phyloP scores from a whole-genome alignment of 2,329 filamentous ascomycete species.

The Talaromyces sp. region DNA sequence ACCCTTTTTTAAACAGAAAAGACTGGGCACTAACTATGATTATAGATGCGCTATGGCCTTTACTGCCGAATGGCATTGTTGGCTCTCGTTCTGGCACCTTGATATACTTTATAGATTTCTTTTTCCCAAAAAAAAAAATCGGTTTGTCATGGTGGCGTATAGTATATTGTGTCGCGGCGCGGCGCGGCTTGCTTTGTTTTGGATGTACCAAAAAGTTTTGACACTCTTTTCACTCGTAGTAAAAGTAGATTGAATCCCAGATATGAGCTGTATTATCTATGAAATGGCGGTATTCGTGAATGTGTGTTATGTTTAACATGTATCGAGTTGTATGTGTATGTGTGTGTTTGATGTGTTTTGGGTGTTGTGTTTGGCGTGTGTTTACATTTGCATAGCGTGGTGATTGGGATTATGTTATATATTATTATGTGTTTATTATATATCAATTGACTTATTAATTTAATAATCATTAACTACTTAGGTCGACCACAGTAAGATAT shows the following conservation, averaged over 20 bases:
- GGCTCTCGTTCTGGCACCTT: constrained; percentile 76
- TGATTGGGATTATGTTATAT: background rate
- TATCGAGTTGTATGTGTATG: background rate
- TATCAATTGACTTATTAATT: background rate
- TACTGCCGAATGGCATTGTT: constrained; percentile 98
- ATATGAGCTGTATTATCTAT: constrained; percentile 11
- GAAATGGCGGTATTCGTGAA: constrained; percentile 3
- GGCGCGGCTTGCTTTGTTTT: background rate
- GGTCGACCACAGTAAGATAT: constrained; percentile 18
- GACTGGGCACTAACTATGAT: constrained; percentile 37
- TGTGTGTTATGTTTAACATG: constrained; percentile 8
- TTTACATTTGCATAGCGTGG: constrained; percentile 9
- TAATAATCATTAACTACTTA: constrained; percentile 14
- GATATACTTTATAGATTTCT: constrained; percentile 8
- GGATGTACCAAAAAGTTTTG: constrained; percentile 11
- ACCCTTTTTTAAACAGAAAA: background rate
- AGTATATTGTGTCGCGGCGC: background rate
- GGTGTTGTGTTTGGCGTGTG: background rate
- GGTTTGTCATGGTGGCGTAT: background rate
- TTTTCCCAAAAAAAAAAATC: constrained; percentile 2
- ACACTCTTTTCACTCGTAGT: constrained; percentile 5
- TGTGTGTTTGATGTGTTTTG: constrained; percentile 2
- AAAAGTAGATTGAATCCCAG: constrained; percentile 2
- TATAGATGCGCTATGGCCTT: constrained; percentile 91
- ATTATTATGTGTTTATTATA: constrained; percentile 1